These are phyloP conservation scores for Athelia sp. DNA, from an alignment of 1,284 basidiomycete genomes.

Conservation along the genomic window DNA sequence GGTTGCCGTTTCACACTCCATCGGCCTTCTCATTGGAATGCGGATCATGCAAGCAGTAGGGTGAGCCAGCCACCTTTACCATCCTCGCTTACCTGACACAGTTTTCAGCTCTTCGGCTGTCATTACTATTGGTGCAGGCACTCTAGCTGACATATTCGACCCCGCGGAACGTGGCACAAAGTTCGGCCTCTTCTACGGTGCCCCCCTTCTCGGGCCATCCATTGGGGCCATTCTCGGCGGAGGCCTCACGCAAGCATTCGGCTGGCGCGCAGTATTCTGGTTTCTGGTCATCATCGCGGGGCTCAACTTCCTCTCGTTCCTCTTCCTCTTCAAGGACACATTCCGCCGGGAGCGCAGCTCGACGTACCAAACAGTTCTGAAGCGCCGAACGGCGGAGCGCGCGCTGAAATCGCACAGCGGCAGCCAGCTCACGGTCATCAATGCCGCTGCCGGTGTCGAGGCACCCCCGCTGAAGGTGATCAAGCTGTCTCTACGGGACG, in stretches of 20 bases:
- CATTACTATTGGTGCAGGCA: slow-evolving; percentile 75
- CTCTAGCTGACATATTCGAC: slow-evolving; percentile 80
- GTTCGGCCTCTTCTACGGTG: slow-evolving; percentile 75
- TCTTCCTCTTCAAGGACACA: slow-evolving; percentile 75
- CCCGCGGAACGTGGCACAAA: slow-evolving; percentile 73
- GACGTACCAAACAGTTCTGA: slow-evolving; percentile 65
- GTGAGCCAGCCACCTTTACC: slow-evolving; percentile 26
- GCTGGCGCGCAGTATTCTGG: slow-evolving; percentile 81
- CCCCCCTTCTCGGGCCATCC: slow-evolving; percentile 56
- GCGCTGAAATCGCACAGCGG: not conserved
- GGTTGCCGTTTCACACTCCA: slow-evolving; percentile 55
- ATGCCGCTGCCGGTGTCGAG: not conserved
- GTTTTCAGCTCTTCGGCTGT: slow-evolving; percentile 65
- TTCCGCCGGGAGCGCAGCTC: slow-evolving; percentile 78
- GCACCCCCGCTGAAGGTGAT: slow-evolving; percentile 28
- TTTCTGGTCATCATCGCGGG: slow-evolving; percentile 68
- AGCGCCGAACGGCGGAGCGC: slow-evolving; percentile 6
- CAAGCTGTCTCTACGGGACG: slow-evolving; percentile 59
- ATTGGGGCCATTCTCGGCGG: slow-evolving; percentile 74
- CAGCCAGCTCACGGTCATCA: not conserved
- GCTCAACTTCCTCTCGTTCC: slow-evolving; percentile 52
- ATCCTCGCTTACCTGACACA: not conserved
- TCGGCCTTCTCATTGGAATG: slow-evolving; percentile 68
- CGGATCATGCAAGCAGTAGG: slow-evolving; percentile 65
- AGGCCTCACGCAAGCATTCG: slow-evolving; percentile 59